A percentile compares a stretch with the other conserved stretches of the same genome.
These are phyloP conservation scores for Phytophthora podocarpi DNA, from an alignment of 352 stramenopile species.

Conservation along the genomic window DNA sequence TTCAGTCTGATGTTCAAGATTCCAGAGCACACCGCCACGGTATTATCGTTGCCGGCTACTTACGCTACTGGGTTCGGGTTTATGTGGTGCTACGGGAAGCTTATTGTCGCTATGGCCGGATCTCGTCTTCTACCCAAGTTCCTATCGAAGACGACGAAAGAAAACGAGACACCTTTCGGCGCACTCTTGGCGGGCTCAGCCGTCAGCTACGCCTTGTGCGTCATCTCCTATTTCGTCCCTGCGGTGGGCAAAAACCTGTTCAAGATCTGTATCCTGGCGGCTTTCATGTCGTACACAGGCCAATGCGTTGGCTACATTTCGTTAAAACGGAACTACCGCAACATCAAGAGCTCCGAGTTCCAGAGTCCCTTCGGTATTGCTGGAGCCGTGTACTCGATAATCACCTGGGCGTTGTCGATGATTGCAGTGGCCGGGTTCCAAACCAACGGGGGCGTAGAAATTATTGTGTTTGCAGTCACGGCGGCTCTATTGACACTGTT, in stretches of 20 bases:
- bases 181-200: conserved; percentile 27
- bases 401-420: conserved; percentile 34
- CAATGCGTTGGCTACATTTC: conserved; percentile 52
- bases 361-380: conserved; percentile 41
- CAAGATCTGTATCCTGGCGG: conserved; percentile 35
- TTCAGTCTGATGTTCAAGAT: conserved; percentile 41
- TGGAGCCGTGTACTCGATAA: conserved; percentile 34
- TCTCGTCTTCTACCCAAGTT: conserved; percentile 44
- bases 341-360: conserved; percentile 49
- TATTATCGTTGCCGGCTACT: conserved; percentile 51
- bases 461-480: conserved; percentile 20
- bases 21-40: conserved; percentile 8
- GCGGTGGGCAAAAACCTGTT: conserved; percentile 30
- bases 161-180: conserved; percentile 26
- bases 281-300: conserved; percentile 45
- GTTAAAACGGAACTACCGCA: conserved; percentile 40
- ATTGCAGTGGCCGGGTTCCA: conserved; percentile 35
- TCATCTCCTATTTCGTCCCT: conserved; percentile 35
- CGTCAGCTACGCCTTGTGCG: conserved; percentile 43
- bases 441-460: conserved; percentile 27
- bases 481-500: conserved; percentile 26
- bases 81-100: conserved; percentile 60
- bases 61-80: conserved; percentile 58
- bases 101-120: conserved; percentile 52
- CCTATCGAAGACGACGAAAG: conserved; percentile 26